Conservation (phyloP, 257 asterid species). For the Buddleja alternifolia region DNA sequence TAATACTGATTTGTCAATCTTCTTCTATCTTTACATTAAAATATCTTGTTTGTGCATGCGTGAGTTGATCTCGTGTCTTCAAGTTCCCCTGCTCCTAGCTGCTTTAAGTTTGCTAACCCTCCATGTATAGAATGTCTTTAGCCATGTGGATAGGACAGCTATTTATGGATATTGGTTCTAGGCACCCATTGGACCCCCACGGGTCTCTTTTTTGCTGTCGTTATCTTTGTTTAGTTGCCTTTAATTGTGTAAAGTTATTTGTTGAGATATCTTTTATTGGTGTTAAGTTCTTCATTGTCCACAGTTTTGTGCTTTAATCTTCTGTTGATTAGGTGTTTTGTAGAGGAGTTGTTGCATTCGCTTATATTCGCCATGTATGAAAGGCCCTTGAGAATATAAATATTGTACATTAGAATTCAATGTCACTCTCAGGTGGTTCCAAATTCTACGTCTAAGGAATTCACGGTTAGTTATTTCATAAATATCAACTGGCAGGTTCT, state of each 20-base stretch:
- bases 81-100: background rate
- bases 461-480: background rate
- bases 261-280: background rate
- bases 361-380: background rate
- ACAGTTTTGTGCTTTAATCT: background rate
- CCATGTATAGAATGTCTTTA: background rate
- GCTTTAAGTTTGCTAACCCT: background rate
- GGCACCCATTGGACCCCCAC: background rate
- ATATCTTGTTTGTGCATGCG: background rate
- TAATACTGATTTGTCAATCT: conserved; percentile 2
- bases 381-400: background rate
- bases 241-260: background rate
- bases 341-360: background rate
- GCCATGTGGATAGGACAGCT: background rate
- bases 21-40: background rate
- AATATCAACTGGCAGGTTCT: conserved; percentile 59
- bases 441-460: background rate
- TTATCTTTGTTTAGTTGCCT: conserved; percentile 5
- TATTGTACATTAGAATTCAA: background rate
- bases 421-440: background rate
- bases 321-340: background rate
- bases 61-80: background rate
- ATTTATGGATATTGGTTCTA: background rate
- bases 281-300: background rate
- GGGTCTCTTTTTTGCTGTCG: conserved; percentile 2